Conservation (phyloP, 1,284 basidiomycete genomes). For the Cutaneotrichosporon cavernicola region DNA sequence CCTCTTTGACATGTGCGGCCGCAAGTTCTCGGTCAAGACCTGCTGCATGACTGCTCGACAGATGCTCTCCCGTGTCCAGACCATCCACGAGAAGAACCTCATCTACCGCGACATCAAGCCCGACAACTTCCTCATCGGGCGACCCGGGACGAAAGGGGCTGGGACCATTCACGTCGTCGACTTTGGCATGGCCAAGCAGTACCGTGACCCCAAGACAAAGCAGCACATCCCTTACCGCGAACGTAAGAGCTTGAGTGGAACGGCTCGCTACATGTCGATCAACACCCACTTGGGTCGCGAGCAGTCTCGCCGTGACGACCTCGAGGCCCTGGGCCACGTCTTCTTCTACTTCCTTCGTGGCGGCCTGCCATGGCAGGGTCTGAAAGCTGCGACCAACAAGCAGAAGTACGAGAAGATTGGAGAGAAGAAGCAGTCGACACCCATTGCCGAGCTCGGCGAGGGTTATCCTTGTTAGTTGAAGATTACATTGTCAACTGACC, state of each 20-base stretch:
- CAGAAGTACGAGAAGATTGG: conserved; percentile 99
- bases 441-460: conserved; percentile 90
- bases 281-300: conserved; percentile 94
- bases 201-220: conserved; percentile 93
- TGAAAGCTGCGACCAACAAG: conserved; percentile 96
- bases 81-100: conserved; percentile 94
- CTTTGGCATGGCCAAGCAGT: conserved; percentile 98
- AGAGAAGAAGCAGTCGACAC: conserved; percentile 96
- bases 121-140: conserved; percentile 92
- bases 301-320: conserved; percentile 89
- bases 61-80: conserved; percentile 89
- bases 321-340: conserved; percentile 92
- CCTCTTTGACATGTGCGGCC: conserved; percentile 99
- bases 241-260: conserved; percentile 83
- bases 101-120: conserved; percentile 98
- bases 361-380: conserved; percentile 90
- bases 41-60: conserved; percentile 96
- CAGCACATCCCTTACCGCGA: conserved; percentile 96
- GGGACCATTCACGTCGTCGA: conserved; percentile 85
- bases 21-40: conserved; percentile 97
- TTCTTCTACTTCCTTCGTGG: conserved; percentile 97
- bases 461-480: conserved; percentile 75
- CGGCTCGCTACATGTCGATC: conserved; percentile 95
- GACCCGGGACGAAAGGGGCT: conserved; percentile 80
- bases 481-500: conserved; percentile 13